phyloP scores from a whole-genome alignment of 2,329 filamentous ascomycete species.

The Neopestalotiopsis clavispora region DNA sequence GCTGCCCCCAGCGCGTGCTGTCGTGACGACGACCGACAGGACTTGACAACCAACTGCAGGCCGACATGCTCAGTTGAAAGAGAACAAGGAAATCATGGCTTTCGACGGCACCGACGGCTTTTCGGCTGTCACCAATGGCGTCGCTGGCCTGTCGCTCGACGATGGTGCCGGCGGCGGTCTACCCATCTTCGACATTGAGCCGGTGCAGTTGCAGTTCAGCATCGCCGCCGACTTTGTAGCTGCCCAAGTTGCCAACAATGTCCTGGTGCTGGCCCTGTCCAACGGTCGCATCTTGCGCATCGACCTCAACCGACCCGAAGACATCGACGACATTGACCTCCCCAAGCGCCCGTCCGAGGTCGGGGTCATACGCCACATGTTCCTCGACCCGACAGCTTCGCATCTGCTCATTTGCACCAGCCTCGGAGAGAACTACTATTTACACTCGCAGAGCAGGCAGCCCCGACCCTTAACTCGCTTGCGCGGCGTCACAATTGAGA shows the following conservation, averaged over 20 bases:
- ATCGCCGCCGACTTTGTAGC: constrained; percentile 95
- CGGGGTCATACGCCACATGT: constrained; percentile 92
- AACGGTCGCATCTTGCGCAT: constrained; percentile 93
- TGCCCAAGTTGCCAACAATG: constrained; percentile 96
- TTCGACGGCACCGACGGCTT: constrained; percentile 22
- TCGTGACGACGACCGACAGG: background rate
- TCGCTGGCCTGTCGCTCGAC: constrained; percentile 56
- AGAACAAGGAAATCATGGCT: constrained; percentile 13
- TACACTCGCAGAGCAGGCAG: constrained; percentile 91
- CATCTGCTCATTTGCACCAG: constrained; percentile 92
- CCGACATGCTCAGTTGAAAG: constrained; percentile 18
- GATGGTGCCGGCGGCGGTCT: constrained; percentile 66
- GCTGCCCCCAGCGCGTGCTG: background rate
- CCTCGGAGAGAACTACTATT: constrained; percentile 94
- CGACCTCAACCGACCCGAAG: constrained; percentile 89
- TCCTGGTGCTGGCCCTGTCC: constrained; percentile 87
- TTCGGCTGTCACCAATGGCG: constrained; percentile 44
- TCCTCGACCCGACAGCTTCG: constrained; percentile 95
- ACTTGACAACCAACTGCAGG: background rate
- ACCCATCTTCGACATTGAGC: constrained; percentile 94
- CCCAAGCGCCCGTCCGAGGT: constrained; percentile 91
- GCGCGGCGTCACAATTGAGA: constrained; percentile 86
- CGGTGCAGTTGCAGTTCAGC: constrained; percentile 91
- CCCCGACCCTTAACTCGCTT: constrained; percentile 82
- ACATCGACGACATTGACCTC: constrained; percentile 98